These are phyloP conservation scores for Xanthoparmelia taractica DNA, from an alignment of 495 filamentous ascomycete species.

Conservation along the genomic window DNA sequence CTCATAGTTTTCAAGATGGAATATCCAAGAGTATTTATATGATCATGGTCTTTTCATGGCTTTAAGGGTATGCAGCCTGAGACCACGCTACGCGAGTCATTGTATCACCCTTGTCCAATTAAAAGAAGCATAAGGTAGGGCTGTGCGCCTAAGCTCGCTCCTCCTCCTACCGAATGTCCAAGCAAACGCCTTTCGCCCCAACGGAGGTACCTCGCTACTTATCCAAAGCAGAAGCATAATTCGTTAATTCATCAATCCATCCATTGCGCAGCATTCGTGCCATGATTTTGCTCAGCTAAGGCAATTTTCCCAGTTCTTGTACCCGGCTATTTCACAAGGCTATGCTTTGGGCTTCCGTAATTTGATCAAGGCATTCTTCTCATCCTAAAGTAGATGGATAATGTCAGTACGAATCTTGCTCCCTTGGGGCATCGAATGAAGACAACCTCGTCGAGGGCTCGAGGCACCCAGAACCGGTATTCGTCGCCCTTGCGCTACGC, in stretches of 20 bases:
- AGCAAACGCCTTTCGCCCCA: not conserved
- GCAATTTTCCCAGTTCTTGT: not conserved
- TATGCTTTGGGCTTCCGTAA: not conserved
- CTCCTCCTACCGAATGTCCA: not conserved
- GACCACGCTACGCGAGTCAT: no score
- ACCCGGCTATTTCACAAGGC: not conserved
- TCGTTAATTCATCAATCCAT: not conserved
- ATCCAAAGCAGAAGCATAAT: no score
- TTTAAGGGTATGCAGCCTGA: no score
- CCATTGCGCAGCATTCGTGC: not conserved
- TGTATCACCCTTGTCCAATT: no score
- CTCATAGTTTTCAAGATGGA: not conserved
- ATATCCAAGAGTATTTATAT: no score
- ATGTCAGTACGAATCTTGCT: not conserved
- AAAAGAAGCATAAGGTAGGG: no score
- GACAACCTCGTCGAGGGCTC: not conserved
- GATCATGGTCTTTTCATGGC: no score
- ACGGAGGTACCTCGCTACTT: not conserved
- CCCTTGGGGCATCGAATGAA: not conserved
- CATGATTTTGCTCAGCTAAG: not conserved
- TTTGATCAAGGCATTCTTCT: not conserved
- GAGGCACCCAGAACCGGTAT: not conserved
- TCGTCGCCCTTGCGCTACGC: not conserved
- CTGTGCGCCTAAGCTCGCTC: not conserved
- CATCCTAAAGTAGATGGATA: not conserved